Base-by-base conservation (phyloP, 768 basidiomycete genomes). In the Russula lepida region DNA sequence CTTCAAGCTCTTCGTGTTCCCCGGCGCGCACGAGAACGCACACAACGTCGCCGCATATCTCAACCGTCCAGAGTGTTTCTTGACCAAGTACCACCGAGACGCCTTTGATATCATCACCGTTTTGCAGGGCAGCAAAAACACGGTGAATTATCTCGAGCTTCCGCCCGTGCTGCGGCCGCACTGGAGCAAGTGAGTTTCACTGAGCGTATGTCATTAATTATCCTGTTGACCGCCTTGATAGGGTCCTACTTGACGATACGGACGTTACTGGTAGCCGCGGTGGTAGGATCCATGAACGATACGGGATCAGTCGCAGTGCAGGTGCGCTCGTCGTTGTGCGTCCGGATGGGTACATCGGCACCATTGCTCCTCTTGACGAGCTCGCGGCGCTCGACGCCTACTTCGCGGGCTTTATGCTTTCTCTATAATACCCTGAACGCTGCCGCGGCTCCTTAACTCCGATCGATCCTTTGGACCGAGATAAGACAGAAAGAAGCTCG, bases 321-420 rank as follows among this genome's bases (percentile, higher is more conserved):
- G 84, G 84, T 19, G 81, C 77, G 11, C 66, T 84, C 12, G 77
- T 84, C 8, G 73, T 84, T 52, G 78, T 86, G 6, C 76, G 85
- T 27, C 84, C 84, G 8, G 85, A 85, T 66, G 86, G 86, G 17
- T 86, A 86, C 59, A 77, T 89, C 32, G 84, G 82, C 3, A 75
- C 74, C 65, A 73, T 88, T 33, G 76, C 76, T 1, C 79, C 85
- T 0, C 70, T 87, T 44, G 74, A 76, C n/a, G 64, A 75, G 9
- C 54, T 67, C 25, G 67, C 71, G 13, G 67, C 67, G 1, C 49
- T 88, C 48, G 71, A 76, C 33, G 23, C 25, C 1, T 87, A 86
- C 66, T 82, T 88, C 41, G 66, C 69, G 1, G 68, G 69, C 1
- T 84, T 86, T 67, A 71, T 79, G 69, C 21, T 27, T 11, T 44